Base-by-base conservation (phyloP, 1,139 yeast genomes). In the Spathaspora sp. region DNA sequence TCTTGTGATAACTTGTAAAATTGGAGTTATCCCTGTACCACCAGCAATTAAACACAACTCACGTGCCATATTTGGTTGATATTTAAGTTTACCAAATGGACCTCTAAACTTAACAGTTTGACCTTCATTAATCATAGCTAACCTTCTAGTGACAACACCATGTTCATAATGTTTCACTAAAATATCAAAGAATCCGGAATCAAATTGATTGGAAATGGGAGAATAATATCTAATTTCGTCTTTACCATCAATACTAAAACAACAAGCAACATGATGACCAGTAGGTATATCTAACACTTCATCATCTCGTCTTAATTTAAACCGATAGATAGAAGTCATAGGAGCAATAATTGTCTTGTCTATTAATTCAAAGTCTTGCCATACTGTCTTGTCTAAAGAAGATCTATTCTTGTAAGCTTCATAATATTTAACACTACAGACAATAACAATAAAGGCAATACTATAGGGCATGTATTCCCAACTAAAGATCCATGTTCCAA, bases 21-120 rank as follows among this genome's bases (percentile, higher is more conserved):
- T 81, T 20, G 95, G 93, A 11, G 95, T 86, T 49, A 86, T 84
- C 46, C 93, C 93, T 0, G 90, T 81, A 13, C 93, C 93, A 55
- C 91, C 93, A n/a, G 91, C 91, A 54, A 86, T 74, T 68, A 86
- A 74, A 11, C 82, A 84, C 51, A 86, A 73, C 49, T 81, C 78
- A 49, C 76, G 76, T 39, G 82, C 82, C 72, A 80, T 76, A 59
- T 84, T 84, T 20, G 82, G 63, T 31, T 64, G 61, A 61, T 86
- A 86, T 47, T 76, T 67, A 64, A 86, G 80, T 60, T 84, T 76
- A 10, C 95, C 95, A 45, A 86, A 86, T 24, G 93, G 90, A 3
- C 95, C 95, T 63, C 84, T 78, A 57, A 86, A 86, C 53, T 80
- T 79, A 33, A 84, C 87, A 16, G 78, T 74, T 60, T 82, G 82